Evolutionary conservation across 2,329 filamentous ascomycete genomes (phyloP), one percentile per base, ranked within the genome.

Genomic region (Epichloe bromicola): DNA sequence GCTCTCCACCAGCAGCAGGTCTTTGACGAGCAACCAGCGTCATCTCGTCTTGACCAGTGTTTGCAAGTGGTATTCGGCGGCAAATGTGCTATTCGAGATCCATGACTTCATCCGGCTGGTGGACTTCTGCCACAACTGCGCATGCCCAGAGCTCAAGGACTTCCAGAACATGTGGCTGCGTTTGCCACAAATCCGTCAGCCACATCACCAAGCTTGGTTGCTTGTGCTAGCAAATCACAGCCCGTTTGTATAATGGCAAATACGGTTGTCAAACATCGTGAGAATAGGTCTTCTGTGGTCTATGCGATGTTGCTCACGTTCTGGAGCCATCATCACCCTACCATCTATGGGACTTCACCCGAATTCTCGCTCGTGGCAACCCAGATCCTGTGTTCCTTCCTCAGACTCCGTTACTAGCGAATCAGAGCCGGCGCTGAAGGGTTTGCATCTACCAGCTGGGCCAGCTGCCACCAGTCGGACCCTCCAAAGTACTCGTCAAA

Each of bases 391-490:
- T 43, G 48, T 34, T 49, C 48, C 48, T 49, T 49, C 48, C 48
- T 39, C 36, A 15, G 19, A 20, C 23, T 6, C 42, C 23, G 26
- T 48, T 23, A 10, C 23, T 39, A 23, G 50, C 36, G 12, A 45
- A 49, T 40, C 46, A 45, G 20, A 33, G 36, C 17, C 23, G 19
- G n/a, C 50, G 41, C 20, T 12, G 19, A 38, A 48, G n/a, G 15
- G 26, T 48, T 36, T 30, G 17, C 30, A 17, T 15, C 26, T 23
- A 33, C 41, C 50, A 44, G 45, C 46, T 49, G 46, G n/a, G 38
- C 48, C 51, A 52, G 47, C 51, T 52, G 51, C 46, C 15, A 42
- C 47, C 51, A 52, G 47, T 38, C 26, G 51, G 36, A 44, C 39
- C 19, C 34, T 34, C 30, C 17, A 44, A 42, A 39, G 36, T n/a